Evolutionary conservation across 2,329 filamentous ascomycete genomes (phyloP), one percentile per base, ranked within the genome.

Genomic region (Monilinia laxa): DNA sequence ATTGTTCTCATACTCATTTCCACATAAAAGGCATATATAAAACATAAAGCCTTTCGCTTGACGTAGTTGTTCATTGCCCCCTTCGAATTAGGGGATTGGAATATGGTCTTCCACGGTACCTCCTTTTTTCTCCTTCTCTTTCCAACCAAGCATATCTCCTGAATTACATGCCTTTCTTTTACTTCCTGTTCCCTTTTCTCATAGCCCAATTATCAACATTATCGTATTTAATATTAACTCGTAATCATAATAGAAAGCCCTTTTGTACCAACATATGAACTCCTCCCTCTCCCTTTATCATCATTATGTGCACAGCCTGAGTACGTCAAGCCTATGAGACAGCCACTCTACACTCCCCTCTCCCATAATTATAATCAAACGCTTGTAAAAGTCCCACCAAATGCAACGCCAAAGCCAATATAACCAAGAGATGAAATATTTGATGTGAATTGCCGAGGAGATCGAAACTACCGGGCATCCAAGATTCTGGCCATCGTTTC

Each of bases 401-500:
- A 35, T 71, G 70, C 23, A 62, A 66, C 1, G 66, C 74, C 57
- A 70, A 16, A 11, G 59, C 65, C 3, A 67, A 25, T 12, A 65
- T 65, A 57, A 67, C 53, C 16, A 72, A 40, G 6, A 74, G 49
- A 66, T 74, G 72, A 56, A 74, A 74, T 4, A 74, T 70, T 40
- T 72, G 68, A 58, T 74, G 72, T 0, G 69, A 72, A 40, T 56
- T 56, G 9, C 71, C 71, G 4, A 64, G 64, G 7, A 74, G 55
- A 64, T 74, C 71, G 56, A 74, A 74, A 52, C 56, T 63, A 18
- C 71, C 70, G 10, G 70, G 71, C 12, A 59, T 59, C 42, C 45
- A 65, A 5, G 42, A 49, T 67, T 74, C 73, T 6, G 72, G 70
- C 42, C 70, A 65, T 40, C 71, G 64, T 42, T 62, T 67, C 68